phyloP scores from a whole-genome alignment of 2,329 filamentous ascomycete species.

The Coniochaeta sp. region DNA sequence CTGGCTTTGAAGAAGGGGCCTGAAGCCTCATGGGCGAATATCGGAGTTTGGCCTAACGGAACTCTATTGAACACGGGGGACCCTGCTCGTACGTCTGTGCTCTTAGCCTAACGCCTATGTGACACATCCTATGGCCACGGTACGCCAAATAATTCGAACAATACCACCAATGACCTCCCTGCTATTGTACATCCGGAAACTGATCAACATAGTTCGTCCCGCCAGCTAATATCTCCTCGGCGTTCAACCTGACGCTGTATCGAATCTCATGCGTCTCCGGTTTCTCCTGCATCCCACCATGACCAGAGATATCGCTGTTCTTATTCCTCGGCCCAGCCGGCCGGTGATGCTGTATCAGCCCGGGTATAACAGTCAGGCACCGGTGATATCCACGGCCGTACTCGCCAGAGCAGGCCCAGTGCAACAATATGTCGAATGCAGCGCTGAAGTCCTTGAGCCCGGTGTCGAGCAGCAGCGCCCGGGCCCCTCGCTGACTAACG shows the following conservation, averaged over 20 bases:
- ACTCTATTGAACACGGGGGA: no score
- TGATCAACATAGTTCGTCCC: slow-evolving; percentile 20
- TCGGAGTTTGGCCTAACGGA: no score
- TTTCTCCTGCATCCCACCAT: slow-evolving; percentile 21
- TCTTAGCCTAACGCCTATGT: no score
- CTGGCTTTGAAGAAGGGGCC: not conserved
- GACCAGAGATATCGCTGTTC: slow-evolving; percentile 29
- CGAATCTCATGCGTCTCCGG: slow-evolving; percentile 19
- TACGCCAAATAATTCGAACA: no score
- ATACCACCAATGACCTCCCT: no score
- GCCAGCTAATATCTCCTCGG: slow-evolving; percentile 28
- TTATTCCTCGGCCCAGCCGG: slow-evolving; percentile 25
- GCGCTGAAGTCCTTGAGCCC: slow-evolving; percentile 27
- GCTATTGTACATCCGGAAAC: slow-evolving; percentile 17
- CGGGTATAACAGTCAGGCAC: slow-evolving; percentile 33
- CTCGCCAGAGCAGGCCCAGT: slow-evolving; percentile 32
- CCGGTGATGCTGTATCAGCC: slow-evolving; percentile 39
- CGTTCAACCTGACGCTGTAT: slow-evolving; percentile 33
- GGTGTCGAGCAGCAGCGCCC: slow-evolving; percentile 30
- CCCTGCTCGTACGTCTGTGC: no score
- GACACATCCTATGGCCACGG: no score
- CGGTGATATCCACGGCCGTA: slow-evolving; percentile 25
- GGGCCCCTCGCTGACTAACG: slow-evolving; percentile 31
- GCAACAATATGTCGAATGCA: slow-evolving; percentile 32
- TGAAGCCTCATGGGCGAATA: not conserved